Evolutionary conservation across 2,329 filamentous ascomycete genomes (phyloP).

Genomic region (Clonostachys rosea): DNA sequence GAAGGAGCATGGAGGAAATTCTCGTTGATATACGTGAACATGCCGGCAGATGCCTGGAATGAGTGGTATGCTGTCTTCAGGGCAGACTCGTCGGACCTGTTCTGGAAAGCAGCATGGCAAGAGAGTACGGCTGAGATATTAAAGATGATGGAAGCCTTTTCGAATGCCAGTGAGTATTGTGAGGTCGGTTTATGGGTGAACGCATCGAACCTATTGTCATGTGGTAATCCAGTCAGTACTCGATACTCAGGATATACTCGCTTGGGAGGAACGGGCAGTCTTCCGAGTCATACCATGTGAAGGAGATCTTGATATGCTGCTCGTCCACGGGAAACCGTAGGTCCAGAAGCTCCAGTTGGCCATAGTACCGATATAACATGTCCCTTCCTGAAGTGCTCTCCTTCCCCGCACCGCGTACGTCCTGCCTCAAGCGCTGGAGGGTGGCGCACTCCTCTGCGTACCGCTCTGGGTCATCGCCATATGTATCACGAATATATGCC

Average conservation of each 20-base stretch:
- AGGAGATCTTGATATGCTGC: conserved; percentile 98
- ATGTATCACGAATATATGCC: conserved; percentile 85
- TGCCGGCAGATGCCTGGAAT: conserved; percentile 95
- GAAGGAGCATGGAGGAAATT: conserved; percentile 97
- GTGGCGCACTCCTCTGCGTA: conserved; percentile 95
- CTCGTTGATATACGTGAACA: conserved; percentile 99
- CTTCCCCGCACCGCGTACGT: conserved; percentile 96
- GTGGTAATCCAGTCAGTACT: neutral
- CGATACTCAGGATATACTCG: neutral
- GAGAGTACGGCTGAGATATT: conserved; percentile 97
- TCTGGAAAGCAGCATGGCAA: conserved; percentile 90
- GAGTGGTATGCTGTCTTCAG: conserved; percentile 97
- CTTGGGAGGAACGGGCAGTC: neutral
- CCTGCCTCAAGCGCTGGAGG: conserved; percentile 90
- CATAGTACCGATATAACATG: conserved; percentile 94
- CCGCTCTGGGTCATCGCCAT: conserved; percentile 93
- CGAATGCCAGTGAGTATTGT: conserved; percentile 94
- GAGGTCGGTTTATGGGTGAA: conserved; percentile 98
- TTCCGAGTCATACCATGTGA: conserved; percentile 70
- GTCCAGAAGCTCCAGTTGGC: conserved; percentile 91
- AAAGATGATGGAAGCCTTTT: conserved; percentile 99
- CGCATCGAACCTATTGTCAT: conserved; percentile 78
- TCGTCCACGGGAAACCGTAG: conserved; percentile 95
- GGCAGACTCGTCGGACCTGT: conserved; percentile 84
- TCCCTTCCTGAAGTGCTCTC: conserved; percentile 93